Evolutionary conservation across 1,139 yeast genomes (phyloP).

Genomic region (Kazachstania sp.): DNA sequence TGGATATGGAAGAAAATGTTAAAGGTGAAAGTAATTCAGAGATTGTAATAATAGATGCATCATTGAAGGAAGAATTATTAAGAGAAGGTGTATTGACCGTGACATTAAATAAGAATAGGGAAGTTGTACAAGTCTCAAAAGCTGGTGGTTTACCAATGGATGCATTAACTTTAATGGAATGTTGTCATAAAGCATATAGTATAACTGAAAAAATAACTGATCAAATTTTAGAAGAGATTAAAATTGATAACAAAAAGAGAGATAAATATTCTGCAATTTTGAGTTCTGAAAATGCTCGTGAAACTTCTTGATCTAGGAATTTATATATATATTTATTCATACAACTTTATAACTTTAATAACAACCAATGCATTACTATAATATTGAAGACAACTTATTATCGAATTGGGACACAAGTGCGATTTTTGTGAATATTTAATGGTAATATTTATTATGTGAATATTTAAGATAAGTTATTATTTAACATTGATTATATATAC

Average conservation of each 20-base stretch:
- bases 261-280: conserved; percentile 27
- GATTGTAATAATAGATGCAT: conserved; percentile 67
- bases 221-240: conserved; percentile 48
- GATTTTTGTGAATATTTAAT: conserved; percentile 10
- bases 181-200: conserved; percentile 57
- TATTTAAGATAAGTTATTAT: background rate
- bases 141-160: conserved; percentile 88
- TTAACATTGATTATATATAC: conserved; percentile 11
- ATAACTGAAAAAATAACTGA: conserved; percentile 60
- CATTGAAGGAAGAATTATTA: conserved; percentile 64
- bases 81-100: conserved; percentile 76
- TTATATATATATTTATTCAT: background rate
- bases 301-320: conserved; percentile 1
- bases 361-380: too few relatives aligned
- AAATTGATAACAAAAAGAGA: conserved; percentile 43
- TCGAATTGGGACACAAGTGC: conserved; percentile 9
- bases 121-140: conserved; percentile 79
- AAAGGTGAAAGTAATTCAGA: conserved; percentile 56
- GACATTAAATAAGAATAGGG: conserved; percentile 82
- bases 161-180: conserved; percentile 57
- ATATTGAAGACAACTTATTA: too few relatives aligned
- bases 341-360: conserved; percentile 1
- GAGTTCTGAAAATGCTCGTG: conserved; percentile 31
- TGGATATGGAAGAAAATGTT: conserved; percentile 53
- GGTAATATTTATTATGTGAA: background rate